Evolutionary conservation across 2,329 filamentous ascomycete species (phyloP).

Genomic region (Akanthomyces uredinophilus): DNA sequence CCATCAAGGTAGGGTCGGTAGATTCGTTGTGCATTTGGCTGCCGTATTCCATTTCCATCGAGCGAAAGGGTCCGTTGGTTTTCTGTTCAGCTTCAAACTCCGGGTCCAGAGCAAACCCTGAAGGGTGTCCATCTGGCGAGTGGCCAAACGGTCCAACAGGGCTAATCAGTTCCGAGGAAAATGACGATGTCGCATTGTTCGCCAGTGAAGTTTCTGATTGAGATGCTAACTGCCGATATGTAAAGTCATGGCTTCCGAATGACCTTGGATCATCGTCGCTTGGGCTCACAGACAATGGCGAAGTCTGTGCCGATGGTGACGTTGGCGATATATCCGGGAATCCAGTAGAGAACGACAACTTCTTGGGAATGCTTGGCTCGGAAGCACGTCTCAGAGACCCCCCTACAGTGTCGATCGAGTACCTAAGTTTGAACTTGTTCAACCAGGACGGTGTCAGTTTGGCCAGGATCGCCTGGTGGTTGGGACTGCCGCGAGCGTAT

Average conservation of each 20-base stretch:
- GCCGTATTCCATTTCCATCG: conserved; percentile 57
- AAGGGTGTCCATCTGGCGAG: conserved; percentile 66
- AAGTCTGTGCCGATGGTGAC: conserved; percentile 62
- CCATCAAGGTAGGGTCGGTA: conserved; percentile 37
- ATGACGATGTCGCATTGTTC: conserved; percentile 48
- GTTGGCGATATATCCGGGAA: conserved; percentile 59
- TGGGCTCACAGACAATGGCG: conserved; percentile 64
- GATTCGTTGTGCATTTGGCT: conserved; percentile 33
- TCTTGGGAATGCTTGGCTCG: conserved; percentile 67
- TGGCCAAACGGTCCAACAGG: conserved; percentile 71
- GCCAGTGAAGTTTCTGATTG: conserved; percentile 31
- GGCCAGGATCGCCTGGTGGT: conserved; percentile 66
- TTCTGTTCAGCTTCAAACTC: conserved; percentile 55
- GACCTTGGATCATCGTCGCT: conserved; percentile 61
- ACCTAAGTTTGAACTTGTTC: conserved; percentile 92
- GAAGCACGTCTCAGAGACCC: conserved; percentile 53
- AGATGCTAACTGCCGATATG: conserved; percentile 30
- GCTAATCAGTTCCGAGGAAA: conserved; percentile 67
- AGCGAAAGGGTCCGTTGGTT: conserved; percentile 81
- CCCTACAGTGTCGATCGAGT: conserved; percentile 50
- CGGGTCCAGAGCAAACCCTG: conserved; percentile 53
- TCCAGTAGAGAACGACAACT: conserved; percentile 50
- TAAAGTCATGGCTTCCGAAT: conserved; percentile 28
- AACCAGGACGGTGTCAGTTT: conserved; percentile 74
- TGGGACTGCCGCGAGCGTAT: conserved; percentile 66